These are phyloP conservation scores for Microsporum audouinii DNA, from an alignment of 2,329 filamentous ascomycete genomes.

Conservation along the genomic window DNA sequence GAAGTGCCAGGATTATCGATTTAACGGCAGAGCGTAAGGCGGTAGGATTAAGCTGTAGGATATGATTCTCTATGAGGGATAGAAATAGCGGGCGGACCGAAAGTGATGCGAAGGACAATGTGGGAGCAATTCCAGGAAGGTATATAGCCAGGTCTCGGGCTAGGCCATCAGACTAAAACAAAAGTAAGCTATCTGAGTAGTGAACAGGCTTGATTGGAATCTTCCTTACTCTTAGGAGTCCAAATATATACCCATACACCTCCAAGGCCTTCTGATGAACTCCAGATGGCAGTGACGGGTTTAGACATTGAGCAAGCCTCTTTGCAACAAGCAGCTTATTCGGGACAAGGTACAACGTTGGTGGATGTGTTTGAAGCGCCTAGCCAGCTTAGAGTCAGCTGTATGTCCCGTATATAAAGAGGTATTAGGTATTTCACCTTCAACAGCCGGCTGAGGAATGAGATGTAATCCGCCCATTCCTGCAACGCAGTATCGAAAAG, in stretches of 20 bases:
- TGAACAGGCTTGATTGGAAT: conserved; percentile 15
- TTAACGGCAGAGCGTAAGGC: conserved; percentile 79
- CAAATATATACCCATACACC: conserved; percentile 83
- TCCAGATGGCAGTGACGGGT: conserved; percentile 82
- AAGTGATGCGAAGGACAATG: conserved; percentile 87
- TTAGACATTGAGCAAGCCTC: conserved; percentile 86
- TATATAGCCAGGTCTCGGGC: conserved; percentile 76
- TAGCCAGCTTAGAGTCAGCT: conserved; percentile 27
- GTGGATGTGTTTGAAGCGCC: conserved; percentile 78
- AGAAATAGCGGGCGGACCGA: conserved; percentile 80
- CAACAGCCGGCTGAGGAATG: conserved; percentile 78
- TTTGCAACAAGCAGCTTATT: conserved; percentile 76
- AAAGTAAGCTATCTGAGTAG: not conserved
- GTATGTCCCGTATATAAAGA: not conserved
- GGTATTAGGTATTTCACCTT: conserved; percentile 48
- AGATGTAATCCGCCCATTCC: conserved; percentile 99
- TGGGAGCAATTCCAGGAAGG: conserved; percentile 76
- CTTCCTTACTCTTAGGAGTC: conserved; percentile 55
- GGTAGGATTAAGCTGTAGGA: conserved; percentile 58
- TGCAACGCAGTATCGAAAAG: conserved; percentile 88
- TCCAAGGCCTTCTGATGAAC: conserved; percentile 97
- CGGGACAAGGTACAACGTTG: conserved; percentile 60
- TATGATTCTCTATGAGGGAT: conserved; percentile 67
- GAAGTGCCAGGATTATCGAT: conserved; percentile 72
- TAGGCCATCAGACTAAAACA: conserved; percentile 52